Percentiles rank a stretch among this genome's conserved stretches.
These are phyloP conservation scores for Fistulifera solaris DNA, from an alignment of 108 stramenopile genomes.

Conservation along the genomic window DNA sequence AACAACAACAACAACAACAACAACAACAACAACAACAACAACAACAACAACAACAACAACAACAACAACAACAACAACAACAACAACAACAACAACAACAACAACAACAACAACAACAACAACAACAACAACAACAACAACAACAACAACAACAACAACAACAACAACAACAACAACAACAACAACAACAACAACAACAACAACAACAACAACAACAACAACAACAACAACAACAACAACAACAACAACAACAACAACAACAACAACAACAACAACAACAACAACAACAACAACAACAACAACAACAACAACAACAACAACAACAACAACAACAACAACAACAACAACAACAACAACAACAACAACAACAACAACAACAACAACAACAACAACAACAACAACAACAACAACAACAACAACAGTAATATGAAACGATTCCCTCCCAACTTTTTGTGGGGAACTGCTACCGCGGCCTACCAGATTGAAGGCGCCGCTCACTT, in stretches of 20 bases:
- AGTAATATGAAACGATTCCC: conserved; percentile 20
- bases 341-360: no score
- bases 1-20: conserved; percentile 4
- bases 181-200: not conserved
- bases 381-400: no score
- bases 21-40: conserved; percentile 4
- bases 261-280: no score
- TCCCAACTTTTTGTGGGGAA: conserved; percentile 80
- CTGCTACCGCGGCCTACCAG: conserved; percentile 85
- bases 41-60: conserved; percentile 4
- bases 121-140: conserved; percentile 4
- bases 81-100: conserved; percentile 6
- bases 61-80: conserved; percentile 3
- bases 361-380: no score
- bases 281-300: no score
- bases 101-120: not conserved
- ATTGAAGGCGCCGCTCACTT: conserved; percentile 78
- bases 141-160: conserved; percentile 12
- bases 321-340: no score
- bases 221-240: conserved; percentile 2
- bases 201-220: conserved; percentile 9
- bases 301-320: no score
- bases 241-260: no score
- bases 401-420: no score
- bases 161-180: conserved; percentile 1